Base-by-base conservation (phyloP, 768 basidiomycete species). In the Agrocybe chaxingu region DNA sequence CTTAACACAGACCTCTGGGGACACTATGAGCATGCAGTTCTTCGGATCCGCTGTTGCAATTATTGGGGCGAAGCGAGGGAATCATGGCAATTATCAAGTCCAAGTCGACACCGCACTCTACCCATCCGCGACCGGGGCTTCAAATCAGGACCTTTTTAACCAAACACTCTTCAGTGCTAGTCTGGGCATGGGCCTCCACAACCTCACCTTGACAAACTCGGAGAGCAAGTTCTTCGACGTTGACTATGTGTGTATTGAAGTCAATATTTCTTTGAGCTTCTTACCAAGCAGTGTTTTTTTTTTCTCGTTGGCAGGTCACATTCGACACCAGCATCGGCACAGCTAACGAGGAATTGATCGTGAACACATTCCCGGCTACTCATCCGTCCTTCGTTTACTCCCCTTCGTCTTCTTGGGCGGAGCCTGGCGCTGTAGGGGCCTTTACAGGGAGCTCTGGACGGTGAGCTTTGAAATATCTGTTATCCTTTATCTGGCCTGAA, bases 381-480 rank as follows among this genome's bases (percentile, higher is more conserved):
- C 68, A 76, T 50, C 41, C 70, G 3, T 57, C 66, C 4, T 77
- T 77, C 39, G 61, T 60, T 16, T 77, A 76, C 51, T 58, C 62
- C 9, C 60, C 65, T 2, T 9, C 61, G 7, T 52, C 57, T 29
- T 51, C 57, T 5, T 79, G 77, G 78, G 55, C 37, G 4, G 63
- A 67, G 4, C 58, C 68, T 12, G 53, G 53, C 32, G 45, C 55
- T n/a, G 35, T 72, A 1, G 71, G 70, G 34, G 56, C 68, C 24
- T 79, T 75, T 53, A 65, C 57, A 9, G 75, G 75, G 7, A 67
- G 72, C 40, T 68, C 72, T 18, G 76, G 71, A 48, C 76, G 74
- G 76, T 71, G 52, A 35, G 70, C 66, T 13, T 8, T 42, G 19
- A 8, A 13, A n/a, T 3, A 43, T 29, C 10, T 44, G 12, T 7